Evolutionary conservation across 495 filamentous ascomycete genomes (phyloP), one percentile per base, ranked within the genome.

Genomic region (Penicillium cosmopolitanum): DNA sequence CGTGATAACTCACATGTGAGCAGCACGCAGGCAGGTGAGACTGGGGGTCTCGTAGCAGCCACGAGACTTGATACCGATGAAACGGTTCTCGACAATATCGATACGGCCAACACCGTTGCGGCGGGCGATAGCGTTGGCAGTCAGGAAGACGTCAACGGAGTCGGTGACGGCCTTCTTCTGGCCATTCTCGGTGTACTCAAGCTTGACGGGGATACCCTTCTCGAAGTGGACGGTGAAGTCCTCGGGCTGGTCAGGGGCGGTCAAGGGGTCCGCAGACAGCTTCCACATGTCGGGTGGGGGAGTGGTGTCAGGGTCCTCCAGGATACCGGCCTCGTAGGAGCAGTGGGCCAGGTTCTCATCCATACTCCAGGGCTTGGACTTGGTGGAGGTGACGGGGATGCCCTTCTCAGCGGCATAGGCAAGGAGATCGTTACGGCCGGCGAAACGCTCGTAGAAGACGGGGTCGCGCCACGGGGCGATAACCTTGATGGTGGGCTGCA

Each of bases 261-360:
- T 80, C 50, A 80, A 62, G 35, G 92, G 93, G 69, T 92, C 89
- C 58, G 85, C 77, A 56, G 93, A 96, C 63, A 79, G 63, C 67
- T 85, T 94, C 93, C 93, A 96, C 85, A 96, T 91, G 66, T 96
- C 87, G 61, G 83, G 78, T 55, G 90, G 88, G 33, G 92, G 84
- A 60, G 78, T 78, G 67, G 68, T 72, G 58, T 78, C 69, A 56
- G 84, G 78, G 50, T 82, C 80, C 69, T 82, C 79, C 51, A 76
- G 62, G 50, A 78, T 88, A 61, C 93, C 93, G 50, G 89, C 89
- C 80, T 97, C 93, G 71, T 96, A 97, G 50, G 79, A 85, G 84
- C 92, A 96, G 76, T 97, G 93, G 21, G 92, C 92, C 58, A 95
- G 78, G 80, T 96, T 97, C 76, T 91, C 91, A 62, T 96, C 92